Conservation (phyloP, 192 early-diverging fungal genomes). For the Backusella tuberculispora region DNA sequence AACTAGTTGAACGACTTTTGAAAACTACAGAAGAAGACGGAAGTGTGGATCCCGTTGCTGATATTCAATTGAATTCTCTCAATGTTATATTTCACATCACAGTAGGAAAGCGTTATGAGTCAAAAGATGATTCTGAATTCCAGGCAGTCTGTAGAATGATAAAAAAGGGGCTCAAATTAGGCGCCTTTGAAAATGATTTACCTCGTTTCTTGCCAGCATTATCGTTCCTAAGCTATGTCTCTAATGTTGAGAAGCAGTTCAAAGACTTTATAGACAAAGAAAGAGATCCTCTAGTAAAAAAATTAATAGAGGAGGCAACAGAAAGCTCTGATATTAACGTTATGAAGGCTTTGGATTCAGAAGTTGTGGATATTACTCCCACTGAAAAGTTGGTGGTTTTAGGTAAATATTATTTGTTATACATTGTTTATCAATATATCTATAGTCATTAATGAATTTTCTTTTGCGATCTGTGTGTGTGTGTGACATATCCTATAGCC, state of each 20-base stretch:
- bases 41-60: not conserved
- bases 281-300: not conserved
- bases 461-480: too few relatives aligned
- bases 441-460: not conserved
- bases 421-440: not conserved
- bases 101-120: not conserved
- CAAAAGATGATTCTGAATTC: not conserved
- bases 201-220: not conserved
- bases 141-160: too few relatives aligned
- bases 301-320: not conserved
- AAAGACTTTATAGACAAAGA: not conserved
- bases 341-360: not conserved
- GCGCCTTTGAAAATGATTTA: not conserved
- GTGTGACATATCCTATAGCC: not conserved
- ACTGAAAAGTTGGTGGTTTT: not conserved
- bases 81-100: constrained; percentile 1
- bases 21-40: constrained; percentile 1
- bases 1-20: not conserved
- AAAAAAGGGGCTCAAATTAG: not conserved
- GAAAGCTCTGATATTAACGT: not conserved
- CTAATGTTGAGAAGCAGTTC: not conserved
- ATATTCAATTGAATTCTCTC: not conserved
- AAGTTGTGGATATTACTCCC: not conserved
- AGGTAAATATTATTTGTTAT: not conserved
- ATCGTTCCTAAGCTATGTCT: not conserved